phyloP scores from a whole-genome alignment of 306 rosid species.

The Cercis canadensis region DNA sequence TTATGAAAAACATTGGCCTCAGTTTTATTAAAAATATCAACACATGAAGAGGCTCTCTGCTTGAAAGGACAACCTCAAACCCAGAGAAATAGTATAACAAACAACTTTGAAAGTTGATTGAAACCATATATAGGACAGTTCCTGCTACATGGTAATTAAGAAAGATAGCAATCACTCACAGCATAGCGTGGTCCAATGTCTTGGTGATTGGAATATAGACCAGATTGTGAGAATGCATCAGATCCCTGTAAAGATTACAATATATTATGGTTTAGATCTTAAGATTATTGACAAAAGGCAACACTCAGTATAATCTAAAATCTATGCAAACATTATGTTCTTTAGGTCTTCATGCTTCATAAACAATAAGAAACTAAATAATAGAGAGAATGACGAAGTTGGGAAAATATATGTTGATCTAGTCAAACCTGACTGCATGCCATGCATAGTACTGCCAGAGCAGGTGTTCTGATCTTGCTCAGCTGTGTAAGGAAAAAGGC shows the following conservation, averaged over 20 bases:
- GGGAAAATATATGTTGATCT: conserved; percentile 22
- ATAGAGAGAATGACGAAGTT: conserved; percentile 7
- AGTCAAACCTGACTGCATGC: conserved; percentile 93
- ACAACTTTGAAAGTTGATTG: too few species aligned
- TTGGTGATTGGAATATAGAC: conserved; percentile 91
- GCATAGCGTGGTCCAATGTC: conserved; percentile 97
- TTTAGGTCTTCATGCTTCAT: conserved; percentile 12
- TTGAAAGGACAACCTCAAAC: background rate
- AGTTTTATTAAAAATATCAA: background rate
- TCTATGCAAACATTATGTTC: background rate
- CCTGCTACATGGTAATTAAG: conserved; percentile 2
- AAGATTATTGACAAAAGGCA: too few species aligned
- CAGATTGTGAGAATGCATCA: conserved; percentile 94
- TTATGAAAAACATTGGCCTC: background rate
- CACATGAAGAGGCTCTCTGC: too few species aligned
- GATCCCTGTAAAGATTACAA: conserved; percentile 68
- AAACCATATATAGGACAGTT: conserved; percentile 4
- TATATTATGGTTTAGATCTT: background rate
- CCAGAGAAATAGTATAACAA: background rate
- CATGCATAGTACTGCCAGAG: conserved; percentile 91
- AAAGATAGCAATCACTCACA: conserved; percentile 61
- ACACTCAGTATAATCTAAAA: background rate
- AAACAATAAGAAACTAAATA: conserved; percentile 8
- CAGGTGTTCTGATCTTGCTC: conserved; percentile 75
- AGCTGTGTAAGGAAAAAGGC: conserved; percentile 91